Conservation (phyloP, 768 basidiomycete species). For the Macrolepiota albuminosa region DNA sequence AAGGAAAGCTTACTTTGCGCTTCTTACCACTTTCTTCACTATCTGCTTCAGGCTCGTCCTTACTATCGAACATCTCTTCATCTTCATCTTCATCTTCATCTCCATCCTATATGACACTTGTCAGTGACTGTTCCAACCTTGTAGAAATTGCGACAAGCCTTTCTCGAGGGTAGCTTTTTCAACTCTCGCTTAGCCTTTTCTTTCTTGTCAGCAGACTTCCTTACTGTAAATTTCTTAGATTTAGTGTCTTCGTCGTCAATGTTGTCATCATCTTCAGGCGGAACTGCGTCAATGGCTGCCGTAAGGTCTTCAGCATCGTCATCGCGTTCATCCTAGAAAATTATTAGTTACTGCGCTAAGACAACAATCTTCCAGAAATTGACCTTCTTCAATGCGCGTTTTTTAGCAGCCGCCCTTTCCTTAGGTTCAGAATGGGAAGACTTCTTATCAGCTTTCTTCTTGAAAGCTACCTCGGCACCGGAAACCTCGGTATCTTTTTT, state of each 20-base stretch:
- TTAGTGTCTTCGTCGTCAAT: constrained; percentile 34
- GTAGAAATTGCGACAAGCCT: constrained; percentile 12
- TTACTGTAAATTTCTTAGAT: constrained; percentile 35
- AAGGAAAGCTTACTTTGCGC: constrained; percentile 49
- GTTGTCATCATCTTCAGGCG: constrained; percentile 31
- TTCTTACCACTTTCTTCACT: constrained; percentile 53
- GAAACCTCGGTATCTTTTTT: constrained; percentile 27
- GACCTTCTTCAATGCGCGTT: constrained; percentile 37
- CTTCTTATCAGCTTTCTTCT: constrained; percentile 22
- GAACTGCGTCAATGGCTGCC: constrained; percentile 33
- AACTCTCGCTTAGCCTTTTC: constrained; percentile 35
- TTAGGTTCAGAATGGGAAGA: constrained; percentile 21
- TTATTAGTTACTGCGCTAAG: background rate
- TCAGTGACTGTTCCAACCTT: background rate
- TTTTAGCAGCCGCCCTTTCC: constrained; percentile 45
- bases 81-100: constrained; percentile 42
- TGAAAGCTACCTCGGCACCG: constrained; percentile 44
- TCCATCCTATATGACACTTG: constrained; percentile 18
- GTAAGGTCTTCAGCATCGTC: constrained; percentile 43
- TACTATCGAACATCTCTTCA: constrained; percentile 35
- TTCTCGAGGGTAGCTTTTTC: constrained; percentile 16
- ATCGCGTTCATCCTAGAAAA: constrained; percentile 24
- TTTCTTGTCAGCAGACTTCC: constrained; percentile 26
- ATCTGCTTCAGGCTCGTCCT: constrained; percentile 40
- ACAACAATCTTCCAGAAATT: constrained; percentile 3